Conservation (phyloP, 805 yeast genomes). For the Kazachstania viticola region DNA sequence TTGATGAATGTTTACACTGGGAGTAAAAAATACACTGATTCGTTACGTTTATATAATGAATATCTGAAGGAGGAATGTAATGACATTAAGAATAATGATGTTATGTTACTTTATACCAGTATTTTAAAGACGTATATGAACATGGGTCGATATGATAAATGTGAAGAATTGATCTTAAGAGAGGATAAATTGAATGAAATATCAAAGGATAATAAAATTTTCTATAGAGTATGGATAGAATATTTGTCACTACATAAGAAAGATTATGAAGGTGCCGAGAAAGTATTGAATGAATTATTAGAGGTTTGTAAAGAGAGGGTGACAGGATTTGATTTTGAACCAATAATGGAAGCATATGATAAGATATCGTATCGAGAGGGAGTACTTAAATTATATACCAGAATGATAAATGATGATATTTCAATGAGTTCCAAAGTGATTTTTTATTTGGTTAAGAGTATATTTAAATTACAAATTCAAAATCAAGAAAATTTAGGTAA, state of each 20-base stretch:
- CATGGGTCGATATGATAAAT: constrained; percentile 6
- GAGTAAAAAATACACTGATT: constrained; percentile 11
- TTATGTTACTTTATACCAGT: constrained; percentile 14
- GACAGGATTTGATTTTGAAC: constrained; percentile 19
- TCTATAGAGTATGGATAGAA: constrained; percentile 14
- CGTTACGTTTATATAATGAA: constrained; percentile 13
- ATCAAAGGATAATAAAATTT: constrained; percentile 11
- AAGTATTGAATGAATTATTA: constrained; percentile 12
- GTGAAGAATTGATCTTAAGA: constrained; percentile 14
- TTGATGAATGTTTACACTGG: constrained; percentile 21
- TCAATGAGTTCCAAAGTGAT: constrained; percentile 21
- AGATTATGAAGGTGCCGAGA: constrained; percentile 15
- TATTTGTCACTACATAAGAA: constrained; percentile 10
- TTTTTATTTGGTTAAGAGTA: constrained; percentile 21
- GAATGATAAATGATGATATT: constrained; percentile 16
- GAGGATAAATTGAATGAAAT: constrained; percentile 6
- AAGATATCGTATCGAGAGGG: constrained; percentile 17
- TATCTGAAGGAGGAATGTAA: constrained; percentile 5
- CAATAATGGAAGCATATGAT: constrained; percentile 24
- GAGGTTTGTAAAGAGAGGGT: constrained; percentile 8
- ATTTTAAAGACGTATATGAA: constrained; percentile 15
- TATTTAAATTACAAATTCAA: constrained; percentile 21
- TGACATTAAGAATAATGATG: constrained; percentile 1
- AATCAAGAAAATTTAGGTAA: constrained; percentile 19
- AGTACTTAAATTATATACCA: constrained; percentile 18